phyloP scores from a whole-genome alignment of 441 rosid genomes.

The Pelargonium australe region DNA sequence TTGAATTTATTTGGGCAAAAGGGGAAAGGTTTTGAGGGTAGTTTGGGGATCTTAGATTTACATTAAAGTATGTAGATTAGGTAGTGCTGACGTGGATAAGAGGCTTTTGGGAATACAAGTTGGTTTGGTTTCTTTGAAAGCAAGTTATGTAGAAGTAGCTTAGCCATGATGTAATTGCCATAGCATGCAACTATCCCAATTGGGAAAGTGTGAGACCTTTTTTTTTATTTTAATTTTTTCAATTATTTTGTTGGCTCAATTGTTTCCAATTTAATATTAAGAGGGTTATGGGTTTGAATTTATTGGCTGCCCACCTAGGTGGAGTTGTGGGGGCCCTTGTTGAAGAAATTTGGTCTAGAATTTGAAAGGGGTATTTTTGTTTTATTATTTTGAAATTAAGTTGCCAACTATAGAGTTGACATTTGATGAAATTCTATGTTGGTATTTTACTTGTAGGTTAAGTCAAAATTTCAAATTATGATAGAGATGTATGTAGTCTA shows the following conservation, averaged over 20 bases:
- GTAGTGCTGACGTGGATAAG: background rate
- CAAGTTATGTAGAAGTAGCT: background rate
- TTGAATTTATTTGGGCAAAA: no score
- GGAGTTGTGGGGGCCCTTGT: no score
- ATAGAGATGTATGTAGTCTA: no score
- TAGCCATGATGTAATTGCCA: background rate
- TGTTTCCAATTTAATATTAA: background rate
- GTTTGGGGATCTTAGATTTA: no score
- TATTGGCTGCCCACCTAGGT: background rate
- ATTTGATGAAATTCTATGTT: no score
- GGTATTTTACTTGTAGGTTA: no score
- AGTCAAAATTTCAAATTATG: no score
- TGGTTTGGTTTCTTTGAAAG: background rate
- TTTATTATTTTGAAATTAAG: no score
- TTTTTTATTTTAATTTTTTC: background rate
- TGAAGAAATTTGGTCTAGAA: background rate
- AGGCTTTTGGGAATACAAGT: background rate
- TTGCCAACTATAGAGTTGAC: no score
- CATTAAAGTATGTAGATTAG: background rate
- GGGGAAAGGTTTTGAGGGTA: no score
- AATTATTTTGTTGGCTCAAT: no score
- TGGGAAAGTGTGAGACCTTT: background rate
- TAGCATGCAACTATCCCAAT: background rate
- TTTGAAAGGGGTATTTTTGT: background rate
- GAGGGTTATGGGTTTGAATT: background rate